Evolutionary conservation across 2,329 filamentous ascomycete genomes (phyloP).

Genomic region (Penicillium sp.): DNA sequence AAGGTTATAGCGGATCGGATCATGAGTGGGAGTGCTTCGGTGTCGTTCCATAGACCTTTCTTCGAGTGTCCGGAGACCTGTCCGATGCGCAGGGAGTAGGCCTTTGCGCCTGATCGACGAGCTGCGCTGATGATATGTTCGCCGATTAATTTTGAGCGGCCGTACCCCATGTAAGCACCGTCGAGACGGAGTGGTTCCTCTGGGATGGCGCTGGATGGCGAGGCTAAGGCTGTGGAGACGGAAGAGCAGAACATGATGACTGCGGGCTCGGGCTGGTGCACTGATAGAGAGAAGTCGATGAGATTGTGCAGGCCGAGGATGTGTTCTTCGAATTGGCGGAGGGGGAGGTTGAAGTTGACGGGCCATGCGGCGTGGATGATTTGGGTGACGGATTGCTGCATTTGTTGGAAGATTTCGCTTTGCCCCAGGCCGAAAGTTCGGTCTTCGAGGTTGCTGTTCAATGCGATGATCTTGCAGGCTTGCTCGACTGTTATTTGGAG

Average conservation of each 20-base stretch:
- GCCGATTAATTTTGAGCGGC: conserved; percentile 30
- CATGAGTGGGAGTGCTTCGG: conserved; percentile 31
- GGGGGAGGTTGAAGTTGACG: conserved; percentile 50
- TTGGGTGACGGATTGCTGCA: conserved; percentile 40
- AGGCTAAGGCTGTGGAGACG: conserved; percentile 38
- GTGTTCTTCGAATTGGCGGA: conserved; percentile 46
- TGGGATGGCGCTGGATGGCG: conserved; percentile 6
- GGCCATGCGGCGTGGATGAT: conserved; percentile 53
- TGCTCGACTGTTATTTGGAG: conserved; percentile 22
- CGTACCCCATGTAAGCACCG: conserved; percentile 30
- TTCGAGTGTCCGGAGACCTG: conserved; percentile 34
- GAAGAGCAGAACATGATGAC: conserved; percentile 49
- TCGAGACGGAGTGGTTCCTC: conserved; percentile 15
- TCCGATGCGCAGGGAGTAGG: conserved; percentile 31
- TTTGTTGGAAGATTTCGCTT: conserved; percentile 25
- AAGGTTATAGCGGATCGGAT: conserved; percentile 29
- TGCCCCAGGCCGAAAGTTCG: conserved; percentile 39
- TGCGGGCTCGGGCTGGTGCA: conserved; percentile 27
- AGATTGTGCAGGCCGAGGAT: conserved; percentile 44
- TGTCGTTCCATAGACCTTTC: conserved; percentile 33
- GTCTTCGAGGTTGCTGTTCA: conserved; percentile 39
- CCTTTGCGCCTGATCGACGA: conserved; percentile 19
- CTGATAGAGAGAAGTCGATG: conserved; percentile 42
- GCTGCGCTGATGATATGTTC: conserved; percentile 30
- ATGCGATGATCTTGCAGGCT: conserved; percentile 36